Base-by-base conservation (phyloP, 139 green algal genomes). In the Micromonas pusilla region DNA sequence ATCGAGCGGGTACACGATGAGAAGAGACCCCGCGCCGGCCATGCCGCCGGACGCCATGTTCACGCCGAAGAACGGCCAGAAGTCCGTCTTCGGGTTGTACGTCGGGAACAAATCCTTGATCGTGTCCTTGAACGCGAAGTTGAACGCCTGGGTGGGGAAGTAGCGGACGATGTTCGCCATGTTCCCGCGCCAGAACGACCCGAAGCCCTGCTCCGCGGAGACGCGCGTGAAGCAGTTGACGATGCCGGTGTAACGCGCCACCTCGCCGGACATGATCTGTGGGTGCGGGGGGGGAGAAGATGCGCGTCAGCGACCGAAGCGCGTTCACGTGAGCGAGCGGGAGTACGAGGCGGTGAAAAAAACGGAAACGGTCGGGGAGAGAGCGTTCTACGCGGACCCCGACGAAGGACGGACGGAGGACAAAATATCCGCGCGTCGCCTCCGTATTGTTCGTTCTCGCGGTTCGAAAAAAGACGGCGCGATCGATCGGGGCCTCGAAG, bases 111-210 rank as follows among this genome's bases (percentile, higher is more conserved):
- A 79, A 77, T 80, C 87, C 92, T 99, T 99, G 91, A 97, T 97
- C 73, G 95, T 97, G 87, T 98, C 94, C 92, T 99, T 99, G 91
- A 99, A 99, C 32, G 95, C 95, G 84, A 99, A 99, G 93, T 99
- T 99, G 82, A 99, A 95, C 26, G 96, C 94, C 85, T 94, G 87
- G 0, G 82, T 87, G 86, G 94, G 92, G 87, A 96, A 96, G 89
- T 97, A 97, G 21, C 93, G 87, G 52, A 99, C 88, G 25, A 99
- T 91, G 80, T 98, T 98, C 76, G 93, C 93, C 74, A 90, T 86
- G 92, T 99, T 99, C 33, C 96, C 96, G 57, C 96, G 87, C 93
- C 94, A 99, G 84, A 98, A 93, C 37, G 92, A 92, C n/a, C 66
- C 83, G 23, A 98, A 76, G 72, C 96, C 94, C 79, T 92, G 84